Base-by-base conservation (phyloP, 345 rosid species). In the Ceriops zippeliana region DNA sequence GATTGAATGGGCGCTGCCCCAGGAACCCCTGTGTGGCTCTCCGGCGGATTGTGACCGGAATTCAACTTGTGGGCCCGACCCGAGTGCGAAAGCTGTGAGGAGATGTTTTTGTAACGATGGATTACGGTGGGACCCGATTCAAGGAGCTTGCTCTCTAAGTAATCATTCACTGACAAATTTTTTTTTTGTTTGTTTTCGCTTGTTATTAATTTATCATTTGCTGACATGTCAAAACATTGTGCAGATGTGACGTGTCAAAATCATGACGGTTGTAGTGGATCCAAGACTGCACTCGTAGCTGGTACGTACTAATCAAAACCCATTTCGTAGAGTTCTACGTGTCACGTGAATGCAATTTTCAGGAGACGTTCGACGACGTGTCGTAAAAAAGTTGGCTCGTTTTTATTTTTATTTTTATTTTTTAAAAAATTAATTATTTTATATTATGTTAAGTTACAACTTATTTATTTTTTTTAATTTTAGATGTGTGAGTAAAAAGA, bases 1-100 rank as follows among this genome's bases (percentile, higher is more conserved):
- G 74, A 68, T 85, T 37, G 69, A 83, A 66, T 85, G 87, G 87
- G 74, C 22, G 54, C 49, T 61, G 15, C 89, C 86, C 0, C 65
- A 47, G 64, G 83, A 81, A 24, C 86, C 86, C 0, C 2, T 65
- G 21, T 85, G 89, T 6, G 52, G 52, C 52, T 52, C 81, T 22
- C 86, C 75, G 69, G 61, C 19, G 31, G 88, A 80, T 27, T 85
- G 88, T 59, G 84, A 82, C 4, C 57, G 30, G 27, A 79, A 74
- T 27, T 78, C 88, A 1, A 74, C 78, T 15, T 85, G 88, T 65
- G 71, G 70, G 57, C 52, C 80, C 7, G 79, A 78, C 59, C 62
- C 58, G 26, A 42, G 8, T 0, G 8, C 0, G 11, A 6, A 46
- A 63, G 66, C 78, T 58, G 52, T 56, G 5, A 66, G 70, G 32